Evolutionary conservation across 305 asterid genomes (phyloP), one percentile per base, ranked within the genome.

Genomic region (Fraxinus platypoda): DNA sequence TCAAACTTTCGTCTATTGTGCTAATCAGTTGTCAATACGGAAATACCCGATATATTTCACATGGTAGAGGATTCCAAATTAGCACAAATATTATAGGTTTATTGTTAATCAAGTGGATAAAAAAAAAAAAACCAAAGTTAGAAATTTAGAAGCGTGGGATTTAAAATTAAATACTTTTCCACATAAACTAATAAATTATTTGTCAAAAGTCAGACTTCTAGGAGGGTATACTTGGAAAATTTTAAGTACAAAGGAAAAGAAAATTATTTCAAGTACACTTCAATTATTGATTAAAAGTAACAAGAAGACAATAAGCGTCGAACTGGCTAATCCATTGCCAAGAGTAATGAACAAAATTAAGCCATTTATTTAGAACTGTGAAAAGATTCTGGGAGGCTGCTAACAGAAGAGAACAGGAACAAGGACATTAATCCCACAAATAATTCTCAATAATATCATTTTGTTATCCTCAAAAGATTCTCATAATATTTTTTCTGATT

Each of bases 281-380:
- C 31, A 68, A 30, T 68, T 70, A 31, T 70, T 30, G 41, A 70
- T 15, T 70, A 70, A 13, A 70, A 70, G 46, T 6, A 71, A 71
- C 43, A 71, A 71, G 46, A 6, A 33, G 76, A 71, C 46, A 33
- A 17, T 71, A 31, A 15, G 41, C 43, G 15, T 31, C 41, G 33
- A 71, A 71, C 17, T 6, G 43, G 38, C 9, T 70, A 71, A 5
- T 71, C 25, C 13, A 71, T 71, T 71, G 75, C 75, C 75, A 71
- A 71, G 76, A 71, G 6, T 83, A 66, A 82, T 83, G 83, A 81
- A 81, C 87, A 57, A 49, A 28, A 73, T 62, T 8, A 81, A 77
- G 71, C 19, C 41, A 73, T 74, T 33, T 41, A 77, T 72, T 41
- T 33, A n/a, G 46, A 71, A 38, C 41, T 33, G 25, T 6, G 46